phyloP scores from a whole-genome alignment of 768 basidiomycete species.

The Pisolithus albus region DNA sequence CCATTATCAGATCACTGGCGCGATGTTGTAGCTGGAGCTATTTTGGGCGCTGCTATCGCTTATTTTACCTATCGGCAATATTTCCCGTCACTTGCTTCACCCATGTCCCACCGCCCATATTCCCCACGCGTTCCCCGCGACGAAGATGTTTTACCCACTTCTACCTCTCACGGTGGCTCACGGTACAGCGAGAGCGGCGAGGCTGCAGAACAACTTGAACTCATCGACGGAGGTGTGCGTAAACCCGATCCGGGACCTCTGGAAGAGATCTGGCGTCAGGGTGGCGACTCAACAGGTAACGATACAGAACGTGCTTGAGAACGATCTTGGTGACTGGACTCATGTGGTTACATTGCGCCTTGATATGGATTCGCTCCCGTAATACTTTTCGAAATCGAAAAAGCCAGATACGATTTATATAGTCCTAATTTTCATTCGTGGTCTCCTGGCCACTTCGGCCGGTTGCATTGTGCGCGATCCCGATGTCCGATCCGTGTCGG shows the following conservation, averaged over 20 bases:
- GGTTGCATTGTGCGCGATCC: no score
- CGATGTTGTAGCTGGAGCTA: conserved; percentile 75
- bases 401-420: no score
- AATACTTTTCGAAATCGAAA: no score
- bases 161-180: conserved; percentile 7
- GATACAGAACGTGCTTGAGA: conserved; percentile 4
- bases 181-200: conserved; percentile 12
- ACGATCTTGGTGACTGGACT: no score
- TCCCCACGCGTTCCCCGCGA: conserved; percentile 55
- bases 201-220: conserved; percentile 21
- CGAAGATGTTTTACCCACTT: conserved; percentile 37
- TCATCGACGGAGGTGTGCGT: conserved; percentile 12
- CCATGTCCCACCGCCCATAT: conserved; percentile 62
- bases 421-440: no score
- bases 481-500: no score
- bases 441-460: no score
- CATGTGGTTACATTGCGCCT: no score
- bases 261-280: conserved; percentile 27
- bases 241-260: conserved; percentile 5
- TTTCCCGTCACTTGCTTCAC: conserved; percentile 64
- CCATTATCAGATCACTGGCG: conserved; percentile 74
- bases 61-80: conserved; percentile 81
- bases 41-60: conserved; percentile 65
- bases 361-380: no score
- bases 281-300: conserved; percentile 21